These are phyloP conservation scores for Harringtonia aguacate DNA, from an alignment of 2,329 filamentous ascomycete species.

Conservation along the genomic window DNA sequence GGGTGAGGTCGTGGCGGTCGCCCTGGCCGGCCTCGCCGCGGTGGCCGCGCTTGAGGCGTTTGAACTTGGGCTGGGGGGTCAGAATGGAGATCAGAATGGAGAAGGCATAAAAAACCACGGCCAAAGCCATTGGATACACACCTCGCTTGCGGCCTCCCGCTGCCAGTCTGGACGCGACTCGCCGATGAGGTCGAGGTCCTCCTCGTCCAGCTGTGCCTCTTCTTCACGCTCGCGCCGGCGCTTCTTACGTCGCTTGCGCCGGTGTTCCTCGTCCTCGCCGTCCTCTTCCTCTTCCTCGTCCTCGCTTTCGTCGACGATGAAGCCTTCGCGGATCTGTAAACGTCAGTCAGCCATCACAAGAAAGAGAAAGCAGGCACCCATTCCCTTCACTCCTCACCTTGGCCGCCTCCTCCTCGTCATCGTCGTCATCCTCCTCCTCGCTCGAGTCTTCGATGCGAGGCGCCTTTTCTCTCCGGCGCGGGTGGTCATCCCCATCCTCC, in stretches of 20 bases:
- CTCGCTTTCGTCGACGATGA: slow-evolving; percentile 89
- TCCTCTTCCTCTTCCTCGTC: slow-evolving; percentile 63
- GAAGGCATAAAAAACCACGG: slow-evolving; percentile 7
- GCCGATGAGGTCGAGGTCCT: slow-evolving; percentile 91
- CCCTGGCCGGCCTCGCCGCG: slow-evolving; percentile 59
- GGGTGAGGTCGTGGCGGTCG: slow-evolving; percentile 64
- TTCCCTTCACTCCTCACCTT: slow-evolving; percentile 39
- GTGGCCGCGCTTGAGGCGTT: slow-evolving; percentile 88
- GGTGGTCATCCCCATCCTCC: slow-evolving; percentile 59
- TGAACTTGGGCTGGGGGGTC: slow-evolving; percentile 67
- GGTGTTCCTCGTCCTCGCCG: slow-evolving; percentile 43
- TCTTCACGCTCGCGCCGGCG: slow-evolving; percentile 70
- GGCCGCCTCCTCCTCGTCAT: slow-evolving; percentile 75
- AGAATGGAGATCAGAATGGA: slow-evolving; percentile 1
- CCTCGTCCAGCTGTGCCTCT: slow-evolving; percentile 85
- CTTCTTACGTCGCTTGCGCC: slow-evolving; percentile 60
- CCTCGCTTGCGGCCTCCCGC: slow-evolving; percentile 57
- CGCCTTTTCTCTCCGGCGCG: slow-evolving; percentile 30
- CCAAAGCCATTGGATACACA: slow-evolving; percentile 28
- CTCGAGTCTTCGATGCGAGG: slow-evolving; percentile 65
- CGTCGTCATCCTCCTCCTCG: slow-evolving; percentile 86
- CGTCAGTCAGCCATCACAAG: too few species aligned
- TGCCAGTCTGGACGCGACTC: slow-evolving; percentile 65
- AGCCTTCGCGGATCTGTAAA: slow-evolving; percentile 74
- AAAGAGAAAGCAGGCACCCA: slow-evolving; percentile 13